Base-by-base conservation (phyloP, 805 yeast genomes). In the Grigorovia transvaalensis region DNA sequence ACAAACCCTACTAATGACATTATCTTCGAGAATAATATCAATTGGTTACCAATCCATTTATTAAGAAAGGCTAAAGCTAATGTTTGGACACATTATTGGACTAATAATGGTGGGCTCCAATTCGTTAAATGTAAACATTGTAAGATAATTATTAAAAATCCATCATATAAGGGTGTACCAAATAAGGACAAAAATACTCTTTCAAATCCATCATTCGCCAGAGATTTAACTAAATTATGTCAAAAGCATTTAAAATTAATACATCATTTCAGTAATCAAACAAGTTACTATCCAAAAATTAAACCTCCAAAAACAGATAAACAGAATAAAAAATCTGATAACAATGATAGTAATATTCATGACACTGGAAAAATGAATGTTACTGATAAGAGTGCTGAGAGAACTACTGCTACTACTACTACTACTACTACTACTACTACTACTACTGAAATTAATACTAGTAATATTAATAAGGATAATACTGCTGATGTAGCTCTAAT, bases 91-190 rank as follows among this genome's bases (percentile, higher is more conserved):
- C 61, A 57, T 46, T 58, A 45, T 45, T 41, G 56, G n/a, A 54
- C 52, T 1, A 13, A 45, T 1, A 45, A 47, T 27, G 35, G 41
- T 19, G 15, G 17, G 18, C 40, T 50, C 6, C 33, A 42, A 3
- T 33, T 45, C 3, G 52, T 54, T n/a, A 56, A 51, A 49, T 58
- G 60, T 47, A 58, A 54, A 50, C 57, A 56, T 47, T 58, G 59
- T 49, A 54, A 54, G 4, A 45, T 27, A 15, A 45, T 58, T 9
- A 15, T 53, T 12, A 48, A 48, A 44, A 50, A 50, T 44, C 33
- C 17, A 13, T 27, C 35, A 44, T 19, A 30, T 13, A 35, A 47
- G n/a, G 47, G 44, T 19, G 11, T 40, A 2, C 17, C 29, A 12
- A 30, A 44, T 12, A 43, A 43, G 18, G 42, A 38, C 18, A 40